These are phyloP conservation scores for Phylloporus sp. DNA, from an alignment of 1,284 basidiomycete species.

Conservation along the genomic window DNA sequence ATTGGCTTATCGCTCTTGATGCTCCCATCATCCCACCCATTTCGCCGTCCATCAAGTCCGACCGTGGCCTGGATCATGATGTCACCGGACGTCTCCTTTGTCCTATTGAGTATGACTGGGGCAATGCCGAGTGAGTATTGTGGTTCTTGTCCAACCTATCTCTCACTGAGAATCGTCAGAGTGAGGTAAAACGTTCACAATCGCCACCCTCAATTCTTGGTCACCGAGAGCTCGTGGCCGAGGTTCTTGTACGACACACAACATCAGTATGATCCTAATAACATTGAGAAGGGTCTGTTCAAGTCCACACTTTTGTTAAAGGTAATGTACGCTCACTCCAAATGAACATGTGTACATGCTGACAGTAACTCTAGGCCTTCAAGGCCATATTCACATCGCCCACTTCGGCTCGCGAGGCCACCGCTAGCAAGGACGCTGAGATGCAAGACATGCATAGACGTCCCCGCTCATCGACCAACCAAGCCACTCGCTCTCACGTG, in stretches of 20 bases:
- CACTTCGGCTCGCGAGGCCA: constrained; percentile 9
- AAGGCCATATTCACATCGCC: constrained; percentile 19
- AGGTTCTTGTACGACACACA: constrained; percentile 11
- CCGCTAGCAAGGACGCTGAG: no score
- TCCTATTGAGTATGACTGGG: constrained; percentile 23
- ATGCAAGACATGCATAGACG: not conserved
- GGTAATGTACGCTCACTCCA: not conserved
- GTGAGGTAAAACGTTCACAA: constrained; percentile 7
- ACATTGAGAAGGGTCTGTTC: constrained; percentile 16
- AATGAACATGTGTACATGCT: not conserved
- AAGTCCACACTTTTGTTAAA: not conserved
- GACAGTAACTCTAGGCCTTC: constrained; percentile 14
- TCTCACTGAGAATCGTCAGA: not conserved
- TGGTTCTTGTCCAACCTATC: not conserved
- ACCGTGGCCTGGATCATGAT: not conserved
- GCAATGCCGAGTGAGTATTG: not conserved
- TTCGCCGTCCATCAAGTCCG: not conserved
- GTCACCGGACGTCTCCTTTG: constrained; percentile 18
- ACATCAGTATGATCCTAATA: constrained; percentile 2
- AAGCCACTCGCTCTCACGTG: not conserved
- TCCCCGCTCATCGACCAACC: not conserved
- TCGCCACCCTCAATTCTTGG: constrained; percentile 13
- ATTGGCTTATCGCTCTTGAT: not conserved
- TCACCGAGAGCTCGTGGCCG: constrained; percentile 19
- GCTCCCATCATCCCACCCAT: not conserved